Evolutionary conservation across 176 grass and related monocot genomes (phyloP).

Genomic region (Oryza glumipatula): DNA sequence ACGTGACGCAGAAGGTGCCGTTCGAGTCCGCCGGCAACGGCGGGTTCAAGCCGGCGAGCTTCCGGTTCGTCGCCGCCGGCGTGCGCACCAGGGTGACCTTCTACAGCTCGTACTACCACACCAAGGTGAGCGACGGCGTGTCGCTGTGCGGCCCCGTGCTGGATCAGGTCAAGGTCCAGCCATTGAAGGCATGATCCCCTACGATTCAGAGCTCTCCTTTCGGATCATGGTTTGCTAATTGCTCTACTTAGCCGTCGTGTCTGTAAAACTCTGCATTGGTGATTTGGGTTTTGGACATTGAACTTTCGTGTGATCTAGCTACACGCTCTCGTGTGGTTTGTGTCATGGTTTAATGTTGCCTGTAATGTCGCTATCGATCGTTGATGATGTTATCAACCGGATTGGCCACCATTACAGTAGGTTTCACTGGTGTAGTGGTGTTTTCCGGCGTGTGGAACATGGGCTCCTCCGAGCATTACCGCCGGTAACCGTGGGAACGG

Average conservation of each 20-base stretch:
- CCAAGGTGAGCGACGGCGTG: conserved; percentile 60
- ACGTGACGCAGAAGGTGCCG: conserved; percentile 77
- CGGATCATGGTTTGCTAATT: neutral
- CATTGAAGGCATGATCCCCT: conserved; percentile 49
- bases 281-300: neutral
- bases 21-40: conserved; percentile 72
- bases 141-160: conserved; percentile 90
- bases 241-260: neutral
- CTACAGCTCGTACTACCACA: conserved; percentile 98
- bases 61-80: conserved; percentile 60
- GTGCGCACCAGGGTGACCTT: conserved; percentile 79
- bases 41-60: conserved; percentile 42
- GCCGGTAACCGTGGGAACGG: no score
- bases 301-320: neutral
- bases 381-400: neutral
- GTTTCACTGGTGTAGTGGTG: neutral
- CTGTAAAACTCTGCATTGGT: conserved; percentile 15
- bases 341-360: neutral
- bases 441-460: neutral
- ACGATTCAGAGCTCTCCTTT: no score
- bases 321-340: neutral
- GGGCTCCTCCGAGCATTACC: no score
- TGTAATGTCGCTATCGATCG: no score
- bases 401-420: neutral
- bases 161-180: conserved; percentile 80